A percentile compares a stretch with the other conserved stretches of the same genome.
Evolutionary conservation across 257 asterid genomes (phyloP).

Genomic region (Pogostemon cablin): DNA sequence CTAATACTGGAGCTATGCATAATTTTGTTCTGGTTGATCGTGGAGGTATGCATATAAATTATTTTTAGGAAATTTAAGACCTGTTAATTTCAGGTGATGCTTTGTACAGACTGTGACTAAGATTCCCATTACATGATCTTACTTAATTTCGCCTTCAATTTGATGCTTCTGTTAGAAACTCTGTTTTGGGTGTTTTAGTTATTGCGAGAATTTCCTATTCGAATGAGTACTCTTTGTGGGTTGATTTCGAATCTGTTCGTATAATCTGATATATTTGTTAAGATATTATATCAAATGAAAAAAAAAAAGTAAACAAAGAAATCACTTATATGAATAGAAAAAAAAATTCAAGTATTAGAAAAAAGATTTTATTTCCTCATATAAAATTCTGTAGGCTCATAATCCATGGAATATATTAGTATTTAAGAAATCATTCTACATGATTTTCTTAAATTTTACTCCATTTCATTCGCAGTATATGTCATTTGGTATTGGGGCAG

Average conservation of each 20-base stretch:
- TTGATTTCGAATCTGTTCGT: conserved; percentile 20
- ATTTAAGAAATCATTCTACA: no score
- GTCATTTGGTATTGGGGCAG: no score
- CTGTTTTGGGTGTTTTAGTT: conserved; percentile 2
- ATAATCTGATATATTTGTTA: conserved; percentile 4
- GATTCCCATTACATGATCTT: conserved; percentile 20
- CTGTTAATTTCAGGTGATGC: neutral
- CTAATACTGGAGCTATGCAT: conserved; percentile 84
- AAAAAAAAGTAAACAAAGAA: no score
- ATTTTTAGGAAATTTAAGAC: neutral
- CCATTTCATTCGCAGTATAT: no score
- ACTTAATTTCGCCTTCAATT: conserved; percentile 14
- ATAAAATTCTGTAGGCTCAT: no score
- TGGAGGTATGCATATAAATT: conserved; percentile 90
- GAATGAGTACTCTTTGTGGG: conserved; percentile 21
- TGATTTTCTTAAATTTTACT: no score
- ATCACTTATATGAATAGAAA: no score
- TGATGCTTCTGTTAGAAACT: conserved; percentile 15
- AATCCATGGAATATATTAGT: no score
- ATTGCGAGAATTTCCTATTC: neutral
- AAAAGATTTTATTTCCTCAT: no score
- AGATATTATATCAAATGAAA: no score
- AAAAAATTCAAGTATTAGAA: no score
- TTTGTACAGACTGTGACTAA: neutral
- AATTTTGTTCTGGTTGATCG: conserved; percentile 84